Percentiles rank a stretch among this genome's conserved stretches.
Conservation (phyloP, 768 basidiomycete species). For the Rhizopogon vinicolor region DNA sequence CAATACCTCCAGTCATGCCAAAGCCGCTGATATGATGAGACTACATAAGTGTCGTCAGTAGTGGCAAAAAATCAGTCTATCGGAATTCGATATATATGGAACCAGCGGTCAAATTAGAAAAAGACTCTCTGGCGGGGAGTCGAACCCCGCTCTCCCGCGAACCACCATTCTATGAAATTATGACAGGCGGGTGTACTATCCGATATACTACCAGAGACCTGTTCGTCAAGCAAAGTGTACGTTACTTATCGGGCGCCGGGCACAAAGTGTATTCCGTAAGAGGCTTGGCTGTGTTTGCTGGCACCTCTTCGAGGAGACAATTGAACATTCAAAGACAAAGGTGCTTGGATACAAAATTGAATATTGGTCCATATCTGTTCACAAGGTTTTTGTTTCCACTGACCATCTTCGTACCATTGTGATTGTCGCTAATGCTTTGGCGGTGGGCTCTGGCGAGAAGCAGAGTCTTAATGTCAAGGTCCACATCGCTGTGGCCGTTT, state of each 20-base stretch:
- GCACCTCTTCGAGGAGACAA: too few relatives aligned
- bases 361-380: neutral
- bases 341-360: too few relatives aligned
- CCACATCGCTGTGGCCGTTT: neutral
- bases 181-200: slow-evolving; percentile 50
- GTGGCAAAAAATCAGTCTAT: too few relatives aligned
- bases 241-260: neutral
- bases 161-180: too few relatives aligned
- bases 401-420: neutral
- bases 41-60: too few relatives aligned
- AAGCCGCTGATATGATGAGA: too few relatives aligned
- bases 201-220: slow-evolving; percentile 45
- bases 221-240: neutral
- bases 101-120: neutral
- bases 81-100: too few relatives aligned
- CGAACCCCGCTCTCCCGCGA: slow-evolving; percentile 41
- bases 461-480: neutral
- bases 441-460: neutral
- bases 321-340: too few relatives aligned
- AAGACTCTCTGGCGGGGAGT: slow-evolving; percentile 41
- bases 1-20: too few relatives aligned
- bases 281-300: too few relatives aligned
- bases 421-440: neutral
- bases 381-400: neutral
- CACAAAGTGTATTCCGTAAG: too few relatives aligned